Conservation (phyloP, 768 basidiomycete species). For the Pleurotus citrinopileatus region DNA sequence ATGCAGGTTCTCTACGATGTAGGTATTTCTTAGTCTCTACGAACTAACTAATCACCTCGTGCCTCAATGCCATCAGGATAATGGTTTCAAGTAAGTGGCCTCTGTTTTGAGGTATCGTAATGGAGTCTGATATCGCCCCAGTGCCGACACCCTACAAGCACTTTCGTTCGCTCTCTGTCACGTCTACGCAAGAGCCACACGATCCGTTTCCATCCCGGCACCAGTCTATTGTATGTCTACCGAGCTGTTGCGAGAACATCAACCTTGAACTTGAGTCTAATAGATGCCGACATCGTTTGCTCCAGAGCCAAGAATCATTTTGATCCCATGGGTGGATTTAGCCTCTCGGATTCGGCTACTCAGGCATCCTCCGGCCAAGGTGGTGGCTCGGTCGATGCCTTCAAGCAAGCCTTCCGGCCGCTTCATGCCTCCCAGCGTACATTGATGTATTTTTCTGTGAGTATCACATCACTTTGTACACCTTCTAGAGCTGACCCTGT, state of each 20-base stretch:
- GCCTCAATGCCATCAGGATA: constrained; percentile 28
- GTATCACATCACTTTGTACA: constrained; percentile 12
- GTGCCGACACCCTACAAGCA: constrained; percentile 59
- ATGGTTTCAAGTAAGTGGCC: constrained; percentile 41
- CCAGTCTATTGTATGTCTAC: constrained; percentile 70
- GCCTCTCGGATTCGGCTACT: constrained; percentile 60
- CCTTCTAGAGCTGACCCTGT: constrained; percentile 4
- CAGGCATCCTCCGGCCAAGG: constrained; percentile 38
- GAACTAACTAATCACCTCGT: not conserved
- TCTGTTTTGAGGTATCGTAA: not conserved
- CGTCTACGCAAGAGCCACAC: constrained; percentile 68
- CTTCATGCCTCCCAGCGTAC: constrained; percentile 47
- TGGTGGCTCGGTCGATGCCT: constrained; percentile 43
- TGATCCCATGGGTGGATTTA: constrained; percentile 52
- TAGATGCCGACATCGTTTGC: constrained; percentile 40
- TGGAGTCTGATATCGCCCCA: constrained; percentile 16
- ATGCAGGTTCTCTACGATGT: constrained; percentile 36
- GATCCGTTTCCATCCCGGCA: constrained; percentile 80
- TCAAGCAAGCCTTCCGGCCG: constrained; percentile 52
- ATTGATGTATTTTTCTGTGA: constrained; percentile 61
- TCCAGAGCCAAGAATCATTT: constrained; percentile 81
- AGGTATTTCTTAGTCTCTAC: constrained; percentile 14
- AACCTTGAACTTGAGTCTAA: not conserved
- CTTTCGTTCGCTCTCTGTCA: constrained; percentile 61
- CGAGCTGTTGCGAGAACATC: not conserved